Evolutionary conservation across 108 stramenopile species (phyloP).

Genomic region (Skeletonema menzelii): DNA sequence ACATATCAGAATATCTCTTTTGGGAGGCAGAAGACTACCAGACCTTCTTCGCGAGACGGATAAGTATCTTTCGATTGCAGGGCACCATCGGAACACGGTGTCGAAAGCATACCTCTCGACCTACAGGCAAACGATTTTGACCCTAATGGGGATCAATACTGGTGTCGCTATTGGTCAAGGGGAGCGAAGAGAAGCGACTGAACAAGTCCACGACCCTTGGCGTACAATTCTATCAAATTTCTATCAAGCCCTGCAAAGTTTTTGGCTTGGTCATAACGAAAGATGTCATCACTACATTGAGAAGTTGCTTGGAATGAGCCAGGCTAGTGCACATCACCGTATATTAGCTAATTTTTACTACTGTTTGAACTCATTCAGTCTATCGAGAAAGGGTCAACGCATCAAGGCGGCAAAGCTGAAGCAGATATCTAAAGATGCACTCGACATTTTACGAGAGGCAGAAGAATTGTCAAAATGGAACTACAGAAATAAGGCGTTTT

Average conservation of each 20-base stretch:
- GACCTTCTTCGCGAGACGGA: constrained; percentile 17
- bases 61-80: constrained; percentile 14
- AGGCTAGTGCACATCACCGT: neutral
- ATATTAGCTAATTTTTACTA: neutral
- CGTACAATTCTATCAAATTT: neutral
- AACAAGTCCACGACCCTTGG: neutral
- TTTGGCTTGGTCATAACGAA: constrained; percentile 20
- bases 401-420: constrained; percentile 4
- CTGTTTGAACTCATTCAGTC: neutral
- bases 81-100: neutral
- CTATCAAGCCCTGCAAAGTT: constrained; percentile 9
- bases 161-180: neutral
- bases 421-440: constrained; percentile 4
- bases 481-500: constrained; percentile 20
- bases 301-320: neutral
- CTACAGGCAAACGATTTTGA: constrained; percentile 19
- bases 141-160: constrained; percentile 7
- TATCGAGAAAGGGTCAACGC: neutral
- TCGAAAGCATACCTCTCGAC: neutral
- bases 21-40: constrained; percentile 17
- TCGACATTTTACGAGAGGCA: neutral
- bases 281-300: constrained; percentile 11
- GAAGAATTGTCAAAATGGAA: constrained; percentile 23
- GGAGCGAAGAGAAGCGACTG: neutral
- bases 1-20: constrained; percentile 2